Percentiles rank a stretch among this genome's conserved stretches.
Conservation (phyloP, 305 asterid genomes). For the Fraxinus velutina region DNA sequence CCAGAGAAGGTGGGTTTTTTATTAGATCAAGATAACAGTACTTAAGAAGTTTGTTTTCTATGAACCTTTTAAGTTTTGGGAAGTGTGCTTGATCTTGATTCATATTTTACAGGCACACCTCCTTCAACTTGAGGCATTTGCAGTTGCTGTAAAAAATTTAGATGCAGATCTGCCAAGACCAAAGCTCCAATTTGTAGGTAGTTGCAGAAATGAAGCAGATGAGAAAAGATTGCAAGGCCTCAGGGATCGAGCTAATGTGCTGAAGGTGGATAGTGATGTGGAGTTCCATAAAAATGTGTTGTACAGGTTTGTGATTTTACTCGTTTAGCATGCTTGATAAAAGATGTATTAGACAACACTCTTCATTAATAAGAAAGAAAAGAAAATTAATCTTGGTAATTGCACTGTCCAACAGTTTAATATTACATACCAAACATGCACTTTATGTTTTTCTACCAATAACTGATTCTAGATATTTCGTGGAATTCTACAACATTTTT, state of each 20-base stretch:
- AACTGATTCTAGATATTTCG: background rate
- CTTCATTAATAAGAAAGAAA: background rate
- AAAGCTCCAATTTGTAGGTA: conserved; percentile 87
- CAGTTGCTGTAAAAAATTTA: conserved; percentile 52
- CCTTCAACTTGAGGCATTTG: conserved; percentile 92
- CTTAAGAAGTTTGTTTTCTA: conserved; percentile 16
- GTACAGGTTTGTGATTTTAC: conserved; percentile 58
- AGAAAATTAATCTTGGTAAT: background rate
- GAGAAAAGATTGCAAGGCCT: conserved; percentile 74
- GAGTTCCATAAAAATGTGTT: conserved; percentile 84
- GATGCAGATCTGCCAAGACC: conserved; percentile 61
- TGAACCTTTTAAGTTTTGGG: conserved; percentile 10
- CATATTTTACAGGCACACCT: conserved; percentile 59
- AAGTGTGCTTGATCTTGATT: conserved; percentile 24
- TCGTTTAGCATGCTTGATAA: background rate
- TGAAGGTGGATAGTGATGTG: conserved; percentile 66
- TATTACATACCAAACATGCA: background rate
- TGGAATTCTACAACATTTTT: background rate
- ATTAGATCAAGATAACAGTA: conserved; percentile 47
- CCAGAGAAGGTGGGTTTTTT: conserved; percentile 80
- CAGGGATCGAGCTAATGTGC: conserved; percentile 59
- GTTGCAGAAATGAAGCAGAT: conserved; percentile 96
- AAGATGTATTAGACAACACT: background rate
- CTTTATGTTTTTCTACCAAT: background rate
- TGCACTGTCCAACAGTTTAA: background rate